Conservation (phyloP, 768 basidiomycete genomes). For the Amyloporia xantha region DNA sequence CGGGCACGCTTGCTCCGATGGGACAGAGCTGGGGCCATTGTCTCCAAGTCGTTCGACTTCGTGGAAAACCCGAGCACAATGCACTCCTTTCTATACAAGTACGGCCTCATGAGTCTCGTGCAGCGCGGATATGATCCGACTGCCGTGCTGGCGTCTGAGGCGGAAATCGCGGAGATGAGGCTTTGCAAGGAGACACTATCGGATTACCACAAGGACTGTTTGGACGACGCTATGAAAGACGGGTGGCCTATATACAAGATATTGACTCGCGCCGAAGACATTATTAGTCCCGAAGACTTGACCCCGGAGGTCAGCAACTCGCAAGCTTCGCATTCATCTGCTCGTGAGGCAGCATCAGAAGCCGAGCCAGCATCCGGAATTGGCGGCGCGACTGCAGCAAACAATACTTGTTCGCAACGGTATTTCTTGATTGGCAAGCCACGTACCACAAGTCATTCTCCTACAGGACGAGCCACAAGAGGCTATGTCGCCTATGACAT, state of each 20-base stretch:
- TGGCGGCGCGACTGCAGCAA: too few relatives aligned
- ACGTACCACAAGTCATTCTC: neutral
- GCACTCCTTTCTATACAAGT: neutral
- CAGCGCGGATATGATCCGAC: slow-evolving; percentile 1
- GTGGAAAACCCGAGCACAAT: slow-evolving; percentile 3
- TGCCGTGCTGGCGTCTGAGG: neutral
- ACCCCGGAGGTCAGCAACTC: neutral
- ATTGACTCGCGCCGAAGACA: neutral
- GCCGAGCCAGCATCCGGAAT: too few relatives aligned
- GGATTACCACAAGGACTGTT: neutral
- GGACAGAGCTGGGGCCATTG: slow-evolving; percentile 27
- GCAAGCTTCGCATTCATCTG: neutral
- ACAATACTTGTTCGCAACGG: too few relatives aligned
- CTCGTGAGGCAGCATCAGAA: neutral
- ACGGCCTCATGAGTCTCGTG: neutral
- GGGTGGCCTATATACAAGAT: neutral
- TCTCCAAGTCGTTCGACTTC: slow-evolving; percentile 23
- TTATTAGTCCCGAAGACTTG: neutral
- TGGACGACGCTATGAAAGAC: neutral
- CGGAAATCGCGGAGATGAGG: neutral
- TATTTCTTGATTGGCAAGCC: slow-evolving; percentile 7
- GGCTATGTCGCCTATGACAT: slow-evolving; percentile 11
- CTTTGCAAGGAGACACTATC: neutral
- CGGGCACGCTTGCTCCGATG: too few relatives aligned
- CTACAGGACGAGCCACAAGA: slow-evolving; percentile 6